A percentile compares a stretch with the other conserved stretches of the same genome.
Evolutionary conservation across 2,329 filamentous ascomycete genomes (phyloP).

Genomic region (Xylaria sp.): DNA sequence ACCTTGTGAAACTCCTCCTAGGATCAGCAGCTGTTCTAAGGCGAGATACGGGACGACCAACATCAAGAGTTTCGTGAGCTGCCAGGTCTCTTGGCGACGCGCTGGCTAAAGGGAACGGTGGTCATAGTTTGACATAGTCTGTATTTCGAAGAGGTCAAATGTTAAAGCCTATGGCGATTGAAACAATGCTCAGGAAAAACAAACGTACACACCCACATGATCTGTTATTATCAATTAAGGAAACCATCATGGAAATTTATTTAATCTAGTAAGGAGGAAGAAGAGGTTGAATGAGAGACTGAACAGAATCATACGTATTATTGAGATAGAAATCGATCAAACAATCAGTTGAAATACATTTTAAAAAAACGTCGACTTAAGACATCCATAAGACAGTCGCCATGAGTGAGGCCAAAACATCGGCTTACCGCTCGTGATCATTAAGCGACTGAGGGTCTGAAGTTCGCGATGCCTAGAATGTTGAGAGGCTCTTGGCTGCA

Average conservation of each 20-base stretch:
- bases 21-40: background rate
- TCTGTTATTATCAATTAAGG: background rate
- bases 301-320: background rate
- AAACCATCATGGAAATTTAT: background rate
- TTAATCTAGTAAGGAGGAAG: background rate
- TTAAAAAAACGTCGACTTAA: background rate
- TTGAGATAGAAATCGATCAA: background rate
- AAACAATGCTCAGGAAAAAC: background rate
- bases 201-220: background rate
- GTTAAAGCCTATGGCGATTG: background rate
- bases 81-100: background rate
- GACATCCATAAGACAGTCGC: background rate
- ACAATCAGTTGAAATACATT: background rate
- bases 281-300: background rate
- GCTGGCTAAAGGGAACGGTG: background rate
- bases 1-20: background rate
- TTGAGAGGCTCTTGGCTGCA: too few species aligned
- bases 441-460: too few species aligned
- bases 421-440: too few species aligned
- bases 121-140: background rate
- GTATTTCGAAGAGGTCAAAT: background rate
- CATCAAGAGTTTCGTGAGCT: constrained; percentile 1
- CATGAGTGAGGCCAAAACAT: background rate
- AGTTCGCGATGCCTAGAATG: too few species aligned
- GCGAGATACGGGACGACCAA: background rate